These are phyloP conservation scores for Lecanosticta acicola DNA, from an alignment of 2,329 filamentous ascomycete genomes.

Conservation along the genomic window DNA sequence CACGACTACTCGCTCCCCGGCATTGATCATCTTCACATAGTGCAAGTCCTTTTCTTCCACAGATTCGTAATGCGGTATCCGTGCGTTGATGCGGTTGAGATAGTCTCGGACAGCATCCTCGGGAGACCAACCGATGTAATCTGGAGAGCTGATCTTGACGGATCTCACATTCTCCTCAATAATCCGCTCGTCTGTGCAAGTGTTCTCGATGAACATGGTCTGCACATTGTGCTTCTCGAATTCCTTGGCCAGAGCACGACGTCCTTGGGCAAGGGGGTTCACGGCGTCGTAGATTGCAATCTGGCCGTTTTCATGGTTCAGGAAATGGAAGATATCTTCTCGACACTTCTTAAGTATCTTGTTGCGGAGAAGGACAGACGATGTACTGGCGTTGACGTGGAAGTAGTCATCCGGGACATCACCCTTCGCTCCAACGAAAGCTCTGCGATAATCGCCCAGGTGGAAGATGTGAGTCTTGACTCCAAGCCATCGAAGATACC, in stretches of 20 bases:
- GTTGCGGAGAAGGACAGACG: constrained; percentile 87
- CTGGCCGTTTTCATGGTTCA: constrained; percentile 96
- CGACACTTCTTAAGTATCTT: constrained; percentile 97
- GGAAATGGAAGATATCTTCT: constrained; percentile 92
- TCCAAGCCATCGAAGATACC: constrained; percentile 93
- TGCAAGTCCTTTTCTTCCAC: constrained; percentile 93
- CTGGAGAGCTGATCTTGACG: constrained; percentile 95
- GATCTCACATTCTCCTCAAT: constrained; percentile 94
- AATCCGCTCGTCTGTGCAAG: constrained; percentile 86
- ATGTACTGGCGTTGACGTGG: constrained; percentile 86
- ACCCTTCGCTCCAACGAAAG: constrained; percentile 75
- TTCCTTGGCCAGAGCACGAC: constrained; percentile 82
- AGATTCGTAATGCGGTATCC: constrained; percentile 93
- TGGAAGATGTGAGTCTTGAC: constrained; percentile 99
- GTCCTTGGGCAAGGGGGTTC: constrained; percentile 78
- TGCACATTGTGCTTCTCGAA: constrained; percentile 96
- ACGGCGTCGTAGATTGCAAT: constrained; percentile 98
- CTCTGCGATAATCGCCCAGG: constrained; percentile 89
- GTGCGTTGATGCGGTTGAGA: constrained; percentile 78
- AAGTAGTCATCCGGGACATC: constrained; percentile 96
- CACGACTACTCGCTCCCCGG: constrained; percentile 84
- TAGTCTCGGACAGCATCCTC: constrained; percentile 92
- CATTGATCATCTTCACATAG: constrained; percentile 99
- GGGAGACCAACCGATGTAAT: constrained; percentile 89
- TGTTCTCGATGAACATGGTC: constrained; percentile 95